phyloP scores from a whole-genome alignment of 139 green algal species.

The Ulvella scutata region DNA sequence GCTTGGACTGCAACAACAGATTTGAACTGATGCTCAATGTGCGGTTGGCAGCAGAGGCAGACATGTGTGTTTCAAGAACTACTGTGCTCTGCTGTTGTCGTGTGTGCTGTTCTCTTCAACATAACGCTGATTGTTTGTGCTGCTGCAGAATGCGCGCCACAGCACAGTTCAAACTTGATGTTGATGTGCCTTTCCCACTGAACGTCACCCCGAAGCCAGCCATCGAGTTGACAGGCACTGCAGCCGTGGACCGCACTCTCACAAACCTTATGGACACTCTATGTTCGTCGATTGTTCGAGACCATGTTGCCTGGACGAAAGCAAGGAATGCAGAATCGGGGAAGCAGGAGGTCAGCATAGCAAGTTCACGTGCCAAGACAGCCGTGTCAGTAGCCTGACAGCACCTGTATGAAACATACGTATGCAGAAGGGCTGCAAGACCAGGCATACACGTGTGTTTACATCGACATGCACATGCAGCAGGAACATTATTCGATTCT shows the following conservation, averaged over 20 bases:
- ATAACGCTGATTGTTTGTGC: too few relatives aligned
- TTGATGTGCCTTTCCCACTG: background rate
- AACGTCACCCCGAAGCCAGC: background rate
- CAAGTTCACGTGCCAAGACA: too few relatives aligned
- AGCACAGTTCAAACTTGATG: background rate
- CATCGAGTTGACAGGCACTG: background rate
- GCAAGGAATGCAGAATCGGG: background rate
- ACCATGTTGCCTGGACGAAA: background rate
- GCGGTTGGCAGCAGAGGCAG: background rate
- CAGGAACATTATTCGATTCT: too few relatives aligned
- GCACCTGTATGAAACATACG: too few relatives aligned
- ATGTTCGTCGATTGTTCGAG: background rate
- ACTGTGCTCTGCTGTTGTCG: too few relatives aligned
- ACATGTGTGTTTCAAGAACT: background rate
- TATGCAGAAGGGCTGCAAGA: too few relatives aligned
- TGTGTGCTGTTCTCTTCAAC: background rate
- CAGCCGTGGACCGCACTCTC: background rate
- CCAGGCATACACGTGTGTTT: too few relatives aligned
- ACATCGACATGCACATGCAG: too few relatives aligned
- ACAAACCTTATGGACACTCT: background rate
- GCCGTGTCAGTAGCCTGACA: too few relatives aligned
- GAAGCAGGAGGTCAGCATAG: background rate
- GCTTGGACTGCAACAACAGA: background rate
- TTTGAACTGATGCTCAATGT: slow-evolving; percentile 1
- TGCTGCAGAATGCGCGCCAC: background rate